Evolutionary conservation across 2,329 filamentous ascomycete genomes (phyloP).

Genomic region (Aspergillus amoenus): DNA sequence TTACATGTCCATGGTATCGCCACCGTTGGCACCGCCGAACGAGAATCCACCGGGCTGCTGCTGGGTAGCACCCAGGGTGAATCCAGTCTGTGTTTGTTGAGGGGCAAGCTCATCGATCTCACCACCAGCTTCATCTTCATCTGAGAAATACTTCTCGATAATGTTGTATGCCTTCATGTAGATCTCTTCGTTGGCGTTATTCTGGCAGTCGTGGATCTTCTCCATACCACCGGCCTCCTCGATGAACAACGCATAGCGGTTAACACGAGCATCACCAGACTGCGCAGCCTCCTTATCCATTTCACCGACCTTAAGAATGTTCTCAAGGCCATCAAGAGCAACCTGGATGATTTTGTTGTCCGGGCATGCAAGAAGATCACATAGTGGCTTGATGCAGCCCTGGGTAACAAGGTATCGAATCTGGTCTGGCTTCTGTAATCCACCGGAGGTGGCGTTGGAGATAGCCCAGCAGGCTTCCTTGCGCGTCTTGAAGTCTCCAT

Average conservation of each 20-base stretch:
- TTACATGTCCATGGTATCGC: conserved; percentile 75
- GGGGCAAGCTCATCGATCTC: conserved; percentile 81
- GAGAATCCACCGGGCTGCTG: conserved; percentile 80
- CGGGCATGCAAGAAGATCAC: conserved; percentile 90
- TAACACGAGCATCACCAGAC: conserved; percentile 58
- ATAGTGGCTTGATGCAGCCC: conserved; percentile 96
- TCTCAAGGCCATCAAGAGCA: conserved; percentile 94
- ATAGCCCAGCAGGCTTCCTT: conserved; percentile 99
- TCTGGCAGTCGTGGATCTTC: conserved; percentile 99
- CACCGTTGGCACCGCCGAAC: conserved; percentile 68
- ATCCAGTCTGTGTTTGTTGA: conserved; percentile 72
- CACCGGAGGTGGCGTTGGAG: conserved; percentile 95
- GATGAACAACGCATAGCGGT: conserved; percentile 96
- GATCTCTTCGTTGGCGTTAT: conserved; percentile 99
- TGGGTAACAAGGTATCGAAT: conserved; percentile 91
- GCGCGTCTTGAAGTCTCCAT: conserved; percentile 97
- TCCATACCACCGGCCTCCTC: conserved; percentile 99
- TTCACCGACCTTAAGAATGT: conserved; percentile 98
- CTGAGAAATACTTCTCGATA: conserved; percentile 99
- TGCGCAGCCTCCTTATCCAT: conserved; percentile 89
- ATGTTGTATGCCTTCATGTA: conserved; percentile 99
- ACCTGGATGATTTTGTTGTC: conserved; percentile 99
- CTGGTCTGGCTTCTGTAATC: conserved; percentile 97
- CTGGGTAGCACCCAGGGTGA: conserved; percentile 62
- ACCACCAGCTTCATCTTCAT: conserved; percentile 78